Evolutionary conservation across 768 basidiomycete genomes (phyloP).

Genomic region (Mycena belliarum): DNA sequence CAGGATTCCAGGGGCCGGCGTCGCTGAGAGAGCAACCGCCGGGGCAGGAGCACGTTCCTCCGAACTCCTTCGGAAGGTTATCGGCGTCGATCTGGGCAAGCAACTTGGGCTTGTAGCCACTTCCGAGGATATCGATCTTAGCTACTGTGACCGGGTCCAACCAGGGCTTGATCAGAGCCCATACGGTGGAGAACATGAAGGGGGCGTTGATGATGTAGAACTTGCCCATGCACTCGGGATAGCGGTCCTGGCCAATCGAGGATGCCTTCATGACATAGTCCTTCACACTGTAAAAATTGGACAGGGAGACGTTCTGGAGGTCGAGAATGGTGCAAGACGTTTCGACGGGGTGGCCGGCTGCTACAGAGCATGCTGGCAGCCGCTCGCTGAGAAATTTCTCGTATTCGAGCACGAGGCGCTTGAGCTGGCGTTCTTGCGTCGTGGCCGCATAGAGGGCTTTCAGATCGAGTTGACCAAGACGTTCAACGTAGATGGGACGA

Average conservation of each 20-base stretch:
- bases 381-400: constrained; percentile 83
- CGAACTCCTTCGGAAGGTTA: constrained; percentile 84
- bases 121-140: constrained; percentile 91
- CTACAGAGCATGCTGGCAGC: constrained; percentile 73
- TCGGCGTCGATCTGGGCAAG: constrained; percentile 76
- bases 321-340: constrained; percentile 98
- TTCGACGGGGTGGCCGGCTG: constrained; percentile 85
- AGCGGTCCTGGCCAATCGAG: constrained; percentile 84
- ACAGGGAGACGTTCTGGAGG: constrained; percentile 67
- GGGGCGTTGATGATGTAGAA: constrained; percentile 99
- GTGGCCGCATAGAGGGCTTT: constrained; percentile 79
- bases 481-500: constrained; percentile 93
- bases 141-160: constrained; percentile 92
- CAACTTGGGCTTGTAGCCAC: constrained; percentile 71
- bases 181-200: constrained; percentile 87
- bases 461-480: constrained; percentile 87
- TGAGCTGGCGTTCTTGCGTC: constrained; percentile 82
- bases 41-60: constrained; percentile 75
- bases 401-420: constrained; percentile 91
- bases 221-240: constrained; percentile 92
- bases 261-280: constrained; percentile 82
- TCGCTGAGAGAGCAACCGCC: constrained; percentile 88
- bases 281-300: constrained; percentile 88
- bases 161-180: constrained; percentile 89
- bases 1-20: constrained; percentile 84